These are phyloP conservation scores for Isatis lusitanica DNA, from an alignment of 441 rosid genomes.

Conservation along the genomic window DNA sequence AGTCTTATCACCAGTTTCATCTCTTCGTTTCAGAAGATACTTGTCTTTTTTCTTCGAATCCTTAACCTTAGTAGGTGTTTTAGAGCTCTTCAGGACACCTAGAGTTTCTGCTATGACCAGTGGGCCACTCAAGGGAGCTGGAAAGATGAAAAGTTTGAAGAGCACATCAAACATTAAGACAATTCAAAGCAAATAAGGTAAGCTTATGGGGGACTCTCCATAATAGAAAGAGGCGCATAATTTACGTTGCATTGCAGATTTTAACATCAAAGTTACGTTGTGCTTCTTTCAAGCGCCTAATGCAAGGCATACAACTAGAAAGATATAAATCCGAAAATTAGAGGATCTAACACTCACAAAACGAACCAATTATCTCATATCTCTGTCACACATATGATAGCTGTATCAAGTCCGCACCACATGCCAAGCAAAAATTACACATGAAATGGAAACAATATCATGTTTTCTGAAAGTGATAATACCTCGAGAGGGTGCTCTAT, in stretches of 20 bases:
- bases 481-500: slow-evolving; percentile 67
- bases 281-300: slow-evolving; percentile 19
- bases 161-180: slow-evolving; percentile 4
- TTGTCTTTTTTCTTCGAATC: slow-evolving; percentile 72
- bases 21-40: slow-evolving; percentile 77
- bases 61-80: slow-evolving; percentile 65
- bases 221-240: neutral
- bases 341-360: slow-evolving; percentile 21
- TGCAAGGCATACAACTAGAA: neutral
- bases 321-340: neutral
- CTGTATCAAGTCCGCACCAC: neutral
- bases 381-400: slow-evolving; percentile 7
- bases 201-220: neutral
- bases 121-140: slow-evolving; percentile 98
- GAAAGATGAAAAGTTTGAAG: slow-evolving; percentile 31
- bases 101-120: slow-evolving; percentile 84
- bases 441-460: slow-evolving; percentile 9
- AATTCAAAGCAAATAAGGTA: slow-evolving; percentile 16
- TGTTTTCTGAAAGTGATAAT: slow-evolving; percentile 26
- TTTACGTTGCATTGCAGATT: neutral
- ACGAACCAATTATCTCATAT: neutral
- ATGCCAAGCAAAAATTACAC: neutral
- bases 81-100: slow-evolving; percentile 60
- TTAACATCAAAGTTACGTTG: neutral
- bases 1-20: slow-evolving; percentile 50